phyloP scores from a whole-genome alignment of 75 land plant genomes.

The Picea glauca region DNA sequence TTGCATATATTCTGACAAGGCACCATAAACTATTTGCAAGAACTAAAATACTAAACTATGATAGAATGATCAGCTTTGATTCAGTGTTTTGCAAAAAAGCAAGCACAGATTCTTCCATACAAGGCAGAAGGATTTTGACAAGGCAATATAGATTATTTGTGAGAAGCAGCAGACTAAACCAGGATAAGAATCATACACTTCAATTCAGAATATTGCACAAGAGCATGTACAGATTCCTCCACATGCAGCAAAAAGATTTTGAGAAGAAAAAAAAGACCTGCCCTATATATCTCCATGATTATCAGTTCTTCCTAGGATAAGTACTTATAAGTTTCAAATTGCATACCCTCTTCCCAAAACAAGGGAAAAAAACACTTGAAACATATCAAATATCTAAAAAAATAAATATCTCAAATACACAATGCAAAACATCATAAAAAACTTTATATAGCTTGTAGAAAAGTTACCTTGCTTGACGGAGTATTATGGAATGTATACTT shows the following conservation, averaged over 20 bases:
- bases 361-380: background rate
- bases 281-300: background rate
- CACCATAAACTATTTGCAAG: no score
- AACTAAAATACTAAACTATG: no score
- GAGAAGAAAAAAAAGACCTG: background rate
- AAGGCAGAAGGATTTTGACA: no score
- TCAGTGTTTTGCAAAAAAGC: no score
- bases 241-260: background rate
- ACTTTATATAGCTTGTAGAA: background rate
- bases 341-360: background rate
- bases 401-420: background rate
- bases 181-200: no score
- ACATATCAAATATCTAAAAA: background rate
- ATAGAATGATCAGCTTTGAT: no score
- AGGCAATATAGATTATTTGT: no score
- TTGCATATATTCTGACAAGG: no score
- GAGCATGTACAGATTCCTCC: no score
- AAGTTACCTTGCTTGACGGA: conserved; percentile 71
- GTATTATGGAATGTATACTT: conserved; percentile 63
- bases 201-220: no score
- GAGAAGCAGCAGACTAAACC: no score
- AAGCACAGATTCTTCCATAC: no score
- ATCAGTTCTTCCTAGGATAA: background rate
- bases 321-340: background rate
- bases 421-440: background rate